Evolutionary conservation across 139 green algal genomes (phyloP).

Genomic region (Picochlorum sp.): DNA sequence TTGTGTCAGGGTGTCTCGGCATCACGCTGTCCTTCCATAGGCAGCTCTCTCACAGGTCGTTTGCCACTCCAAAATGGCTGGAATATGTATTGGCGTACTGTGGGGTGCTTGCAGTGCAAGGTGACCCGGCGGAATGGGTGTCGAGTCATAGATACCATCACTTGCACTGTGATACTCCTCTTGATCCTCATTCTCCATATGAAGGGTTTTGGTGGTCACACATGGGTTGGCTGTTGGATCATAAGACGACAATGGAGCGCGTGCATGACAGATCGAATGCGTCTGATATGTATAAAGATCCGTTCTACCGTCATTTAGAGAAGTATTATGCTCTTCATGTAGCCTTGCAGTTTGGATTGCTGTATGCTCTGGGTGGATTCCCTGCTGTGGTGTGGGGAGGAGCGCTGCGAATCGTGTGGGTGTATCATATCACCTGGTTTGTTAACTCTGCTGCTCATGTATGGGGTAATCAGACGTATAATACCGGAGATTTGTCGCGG

Average conservation of each 20-base stretch:
- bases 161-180: conserved; percentile 88
- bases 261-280: conserved; percentile 72
- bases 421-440: conserved; percentile 99
- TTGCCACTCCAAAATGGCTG: conserved; percentile 95
- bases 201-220: conserved; percentile 98
- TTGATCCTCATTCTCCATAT: conserved; percentile 96
- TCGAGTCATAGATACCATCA: conserved; percentile 89
- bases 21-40: conserved; percentile 96
- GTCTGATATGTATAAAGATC: conserved; percentile 73
- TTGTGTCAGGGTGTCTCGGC: conserved; percentile 89
- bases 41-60: conserved; percentile 82
- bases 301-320: conserved; percentile 84
- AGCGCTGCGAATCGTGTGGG: conserved; percentile 76
- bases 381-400: conserved; percentile 90
- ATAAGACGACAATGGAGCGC: conserved; percentile 65
- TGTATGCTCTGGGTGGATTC: conserved; percentile 80
- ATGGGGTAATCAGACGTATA: conserved; percentile 88
- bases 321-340: conserved; percentile 85
- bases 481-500: conserved; percentile 78
- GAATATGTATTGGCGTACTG: conserved; percentile 97
- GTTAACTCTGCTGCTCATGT: conserved; percentile 92
- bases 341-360: conserved; percentile 50
- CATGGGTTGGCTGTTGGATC: conserved; percentile 95
- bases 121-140: conserved; percentile 89
- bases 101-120: conserved; percentile 84